Percentiles rank a stretch among this genome's conserved stretches.
Evolutionary conservation across 768 basidiomycete species (phyloP).

Genomic region (Leccinum rimulosum): DNA sequence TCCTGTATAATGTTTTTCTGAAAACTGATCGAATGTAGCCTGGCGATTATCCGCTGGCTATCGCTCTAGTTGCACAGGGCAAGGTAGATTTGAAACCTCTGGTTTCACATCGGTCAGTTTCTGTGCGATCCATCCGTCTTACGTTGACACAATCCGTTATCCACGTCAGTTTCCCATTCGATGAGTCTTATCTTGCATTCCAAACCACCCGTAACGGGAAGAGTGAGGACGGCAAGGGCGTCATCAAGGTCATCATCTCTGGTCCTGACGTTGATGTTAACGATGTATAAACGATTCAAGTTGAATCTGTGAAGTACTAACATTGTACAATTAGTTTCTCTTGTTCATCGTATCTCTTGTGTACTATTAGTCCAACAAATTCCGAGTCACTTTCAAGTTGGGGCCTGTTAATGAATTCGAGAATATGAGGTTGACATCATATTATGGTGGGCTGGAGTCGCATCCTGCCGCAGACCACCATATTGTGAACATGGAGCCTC

Average conservation of each 20-base stretch:
- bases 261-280: conserved; percentile 63
- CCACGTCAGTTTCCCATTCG: conserved; percentile 61
- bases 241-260: conserved; percentile 89
- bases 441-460: no score
- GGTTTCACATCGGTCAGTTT: conserved; percentile 76
- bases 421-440: neutral
- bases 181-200: conserved; percentile 79
- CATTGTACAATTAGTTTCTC: neutral
- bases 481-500: neutral
- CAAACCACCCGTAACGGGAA: conserved; percentile 75
- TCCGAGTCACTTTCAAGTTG: neutral
- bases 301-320: neutral
- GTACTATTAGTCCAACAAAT: no score
- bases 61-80: conserved; percentile 78
- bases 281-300: conserved; percentile 29
- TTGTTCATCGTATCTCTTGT: neutral
- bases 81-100: conserved; percentile 85
- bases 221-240: conserved; percentile 80
- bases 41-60: conserved; percentile 82
- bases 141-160: neutral
- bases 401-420: neutral
- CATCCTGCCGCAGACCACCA: no score
- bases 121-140: neutral
- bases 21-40: conserved; percentile 42
- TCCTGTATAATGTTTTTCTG: neutral